Evolutionary conservation across 192 early-diverging fungal species (phyloP).

Genomic region (Gamsiella multidivaricata): DNA sequence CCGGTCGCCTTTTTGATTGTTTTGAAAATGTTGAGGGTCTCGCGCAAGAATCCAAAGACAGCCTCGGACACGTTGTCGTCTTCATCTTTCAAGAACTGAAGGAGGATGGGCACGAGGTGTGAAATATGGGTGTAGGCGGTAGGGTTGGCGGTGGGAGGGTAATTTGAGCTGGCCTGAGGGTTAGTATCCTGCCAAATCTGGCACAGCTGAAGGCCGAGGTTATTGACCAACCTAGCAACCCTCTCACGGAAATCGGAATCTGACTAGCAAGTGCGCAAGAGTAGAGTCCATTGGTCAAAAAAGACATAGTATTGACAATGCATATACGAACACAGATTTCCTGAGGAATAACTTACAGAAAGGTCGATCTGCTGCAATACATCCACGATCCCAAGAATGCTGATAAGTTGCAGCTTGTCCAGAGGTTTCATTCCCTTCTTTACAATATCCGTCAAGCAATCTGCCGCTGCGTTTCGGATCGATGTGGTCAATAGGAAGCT

Average conservation of each 20-base stretch:
- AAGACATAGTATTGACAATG: too few species aligned
- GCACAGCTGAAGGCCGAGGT: constrained; percentile 78
- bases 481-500: constrained; percentile 70
- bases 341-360: constrained; percentile 16
- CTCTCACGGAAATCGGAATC: constrained; percentile 77
- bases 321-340: too few species aligned
- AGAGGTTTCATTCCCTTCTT: constrained; percentile 92
- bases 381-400: constrained; percentile 58
- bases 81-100: constrained; percentile 84
- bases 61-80: constrained; percentile 84
- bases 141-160: constrained; percentile 55
- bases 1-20: constrained; percentile 64
- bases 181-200: constrained; percentile 67
- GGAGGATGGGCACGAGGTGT: constrained; percentile 78
- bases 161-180: constrained; percentile 36
- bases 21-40: constrained; percentile 71
- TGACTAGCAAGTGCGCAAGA: constrained; percentile 26
- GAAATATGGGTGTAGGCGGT: constrained; percentile 76
- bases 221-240: constrained; percentile 78
- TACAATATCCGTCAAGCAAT: constrained; percentile 87
- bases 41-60: constrained; percentile 81
- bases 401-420: constrained; percentile 90
- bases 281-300: too few species aligned
- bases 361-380: constrained; percentile 43
- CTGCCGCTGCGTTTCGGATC: constrained; percentile 80